Evolutionary conservation across 2,329 filamentous ascomycete species (phyloP).

Genomic region (Sporothrix pseudoabietina): DNA sequence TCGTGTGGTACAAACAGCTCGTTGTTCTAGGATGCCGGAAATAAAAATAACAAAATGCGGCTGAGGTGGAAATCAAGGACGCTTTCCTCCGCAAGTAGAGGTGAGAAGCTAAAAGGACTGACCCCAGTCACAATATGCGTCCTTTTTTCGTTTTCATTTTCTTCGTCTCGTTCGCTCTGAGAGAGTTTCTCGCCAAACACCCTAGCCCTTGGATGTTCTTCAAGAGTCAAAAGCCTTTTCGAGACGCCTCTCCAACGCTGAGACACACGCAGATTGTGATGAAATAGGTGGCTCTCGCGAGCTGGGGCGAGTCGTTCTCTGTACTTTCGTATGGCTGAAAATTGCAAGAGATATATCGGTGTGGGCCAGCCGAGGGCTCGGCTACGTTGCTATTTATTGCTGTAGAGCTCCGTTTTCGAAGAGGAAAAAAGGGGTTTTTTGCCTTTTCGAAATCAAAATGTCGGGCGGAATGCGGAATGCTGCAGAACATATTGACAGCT

Average conservation of each 20-base stretch:
- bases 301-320: not conserved
- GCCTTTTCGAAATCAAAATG: not conserved
- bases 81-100: not conserved
- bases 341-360: not conserved
- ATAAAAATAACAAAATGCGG: not conserved
- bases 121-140: not conserved
- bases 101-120: not conserved
- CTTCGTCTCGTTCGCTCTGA: not conserved
- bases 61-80: not conserved
- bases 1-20: not conserved
- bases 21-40: not conserved
- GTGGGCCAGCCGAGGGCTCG: not conserved
- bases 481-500: conserved; percentile 18
- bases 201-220: not conserved
- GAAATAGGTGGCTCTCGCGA: not conserved
- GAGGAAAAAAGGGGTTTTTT: not conserved
- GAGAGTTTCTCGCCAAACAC: not conserved
- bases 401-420: not conserved
- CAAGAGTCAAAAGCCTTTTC: not conserved
- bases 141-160: not conserved
- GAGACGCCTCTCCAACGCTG: not conserved
- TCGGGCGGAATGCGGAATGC: conserved; percentile 14
- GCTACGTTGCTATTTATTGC: not conserved
- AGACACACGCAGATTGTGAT: not conserved
- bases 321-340: not conserved